Conservation (phyloP, 805 yeast species). For the Nakazawaea ernobii region DNA sequence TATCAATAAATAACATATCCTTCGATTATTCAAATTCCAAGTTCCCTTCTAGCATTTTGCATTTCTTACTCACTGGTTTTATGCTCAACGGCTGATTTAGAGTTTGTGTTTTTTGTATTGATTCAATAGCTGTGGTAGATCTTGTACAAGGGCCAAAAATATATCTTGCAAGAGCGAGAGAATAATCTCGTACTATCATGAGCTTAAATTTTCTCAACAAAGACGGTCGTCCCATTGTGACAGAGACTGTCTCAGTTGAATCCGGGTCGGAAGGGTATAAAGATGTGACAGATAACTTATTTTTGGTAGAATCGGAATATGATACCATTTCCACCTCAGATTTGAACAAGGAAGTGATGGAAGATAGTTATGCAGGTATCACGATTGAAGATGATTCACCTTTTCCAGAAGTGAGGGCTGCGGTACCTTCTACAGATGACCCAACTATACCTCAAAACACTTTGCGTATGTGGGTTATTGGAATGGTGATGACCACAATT, state of each 20-base stretch:
- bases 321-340: conserved; percentile 3
- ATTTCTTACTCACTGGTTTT: no score
- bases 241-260: not conserved
- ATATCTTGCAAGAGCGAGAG: no score
- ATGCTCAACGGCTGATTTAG: no score
- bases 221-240: no score
- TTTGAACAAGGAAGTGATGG: conserved; percentile 1
- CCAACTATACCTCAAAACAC: conserved; percentile 45
- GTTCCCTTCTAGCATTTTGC: no score
- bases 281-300: conserved; percentile 3
- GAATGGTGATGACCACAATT: conserved; percentile 44
- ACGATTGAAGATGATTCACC: conserved; percentile 35
- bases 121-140: no score
- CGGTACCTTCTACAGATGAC: conserved; percentile 56
- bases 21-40: no score
- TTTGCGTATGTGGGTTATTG: conserved; percentile 49
- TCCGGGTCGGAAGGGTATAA: not conserved
- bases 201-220: no score
- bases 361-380: conserved; percentile 11
- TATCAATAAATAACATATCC: no score
- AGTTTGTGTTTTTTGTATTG: no score
- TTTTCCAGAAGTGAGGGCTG: conserved; percentile 62
- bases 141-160: no score
- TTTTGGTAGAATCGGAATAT: conserved; percentile 6
- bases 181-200: no score